These are phyloP conservation scores for Xylariomycetidae sp. DNA, from an alignment of 2,329 filamentous ascomycete species.

Conservation along the genomic window DNA sequence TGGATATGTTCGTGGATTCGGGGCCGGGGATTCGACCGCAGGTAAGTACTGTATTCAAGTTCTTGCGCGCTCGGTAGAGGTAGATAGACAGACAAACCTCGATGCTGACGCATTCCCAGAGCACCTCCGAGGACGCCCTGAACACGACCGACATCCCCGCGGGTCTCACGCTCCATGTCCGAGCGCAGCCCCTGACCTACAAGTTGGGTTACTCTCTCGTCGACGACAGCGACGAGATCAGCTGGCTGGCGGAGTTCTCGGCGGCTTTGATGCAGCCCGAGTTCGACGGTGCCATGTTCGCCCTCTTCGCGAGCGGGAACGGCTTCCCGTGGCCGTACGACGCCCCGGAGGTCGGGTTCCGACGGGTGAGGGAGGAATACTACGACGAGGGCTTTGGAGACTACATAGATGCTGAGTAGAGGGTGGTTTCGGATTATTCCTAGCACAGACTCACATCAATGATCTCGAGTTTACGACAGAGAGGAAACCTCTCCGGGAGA, in stretches of 20 bases:
- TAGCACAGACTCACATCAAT: no score
- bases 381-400: neutral
- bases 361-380: neutral
- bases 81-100: no score
- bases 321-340: slow-evolving; percentile 1
- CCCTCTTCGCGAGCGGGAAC: slow-evolving; percentile 2
- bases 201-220: slow-evolving; percentile 16
- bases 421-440: no score
- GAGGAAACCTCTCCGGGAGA: no score
- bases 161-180: slow-evolving; percentile 15
- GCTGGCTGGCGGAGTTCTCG: neutral
- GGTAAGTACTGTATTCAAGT: no score
- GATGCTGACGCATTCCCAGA: no score
- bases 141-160: slow-evolving; percentile 6
- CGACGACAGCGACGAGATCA: neutral
- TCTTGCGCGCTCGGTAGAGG: no score
- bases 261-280: neutral
- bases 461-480: no score
- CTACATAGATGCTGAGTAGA: slow-evolving; percentile 1
- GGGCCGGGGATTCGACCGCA: neutral
- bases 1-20: neutral
- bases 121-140: neutral
- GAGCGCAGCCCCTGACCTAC: slow-evolving; percentile 16
- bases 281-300: slow-evolving; percentile 1
- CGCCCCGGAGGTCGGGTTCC: slow-evolving; percentile 1